These are phyloP conservation scores for Penicillium sumatraense DNA, from an alignment of 2,329 filamentous ascomycete species.

Conservation along the genomic window DNA sequence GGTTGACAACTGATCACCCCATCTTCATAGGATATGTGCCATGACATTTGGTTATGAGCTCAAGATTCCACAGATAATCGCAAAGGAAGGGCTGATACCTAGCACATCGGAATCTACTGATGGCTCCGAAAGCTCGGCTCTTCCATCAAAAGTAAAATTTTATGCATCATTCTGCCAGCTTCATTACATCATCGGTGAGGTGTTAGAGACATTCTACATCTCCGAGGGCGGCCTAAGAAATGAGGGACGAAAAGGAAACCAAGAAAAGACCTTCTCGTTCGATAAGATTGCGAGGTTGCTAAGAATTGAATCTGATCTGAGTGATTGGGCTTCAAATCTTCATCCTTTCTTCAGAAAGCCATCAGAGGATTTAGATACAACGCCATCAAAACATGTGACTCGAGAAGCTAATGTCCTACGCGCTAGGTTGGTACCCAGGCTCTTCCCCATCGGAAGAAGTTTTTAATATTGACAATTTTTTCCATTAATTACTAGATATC, in stretches of 20 bases:
- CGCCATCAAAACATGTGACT: conserved; percentile 7
- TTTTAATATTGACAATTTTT: neutral
- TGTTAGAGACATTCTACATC: conserved; percentile 9
- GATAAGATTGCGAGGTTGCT: conserved; percentile 5
- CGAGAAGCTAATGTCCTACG: conserved; percentile 10
- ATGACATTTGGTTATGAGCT: conserved; percentile 9
- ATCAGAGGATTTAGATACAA: conserved; percentile 1
- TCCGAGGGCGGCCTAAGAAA: neutral
- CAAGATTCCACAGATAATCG: conserved; percentile 4
- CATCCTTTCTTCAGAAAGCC: conserved; percentile 5
- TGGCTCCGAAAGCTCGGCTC: neutral
- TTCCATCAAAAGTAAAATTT: conserved; percentile 8
- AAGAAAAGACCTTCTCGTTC: neutral
- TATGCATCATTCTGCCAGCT: conserved; percentile 9
- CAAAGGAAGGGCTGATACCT: conserved; percentile 3
- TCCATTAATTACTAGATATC: conserved; percentile 7
- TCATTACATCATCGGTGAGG: conserved; percentile 9
- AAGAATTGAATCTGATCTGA: conserved; percentile 2
- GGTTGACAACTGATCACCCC: neutral
- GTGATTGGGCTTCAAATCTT: conserved; percentile 3
- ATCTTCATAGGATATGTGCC: neutral
- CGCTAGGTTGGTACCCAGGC: neutral
- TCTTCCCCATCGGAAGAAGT: neutral
- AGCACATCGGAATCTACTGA: neutral
- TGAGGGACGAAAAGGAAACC: neutral